Evolutionary conservation across 1,284 basidiomycete genomes (phyloP), one percentile per base, ranked within the genome.

Genomic region (Xerocomus amazonicus): DNA sequence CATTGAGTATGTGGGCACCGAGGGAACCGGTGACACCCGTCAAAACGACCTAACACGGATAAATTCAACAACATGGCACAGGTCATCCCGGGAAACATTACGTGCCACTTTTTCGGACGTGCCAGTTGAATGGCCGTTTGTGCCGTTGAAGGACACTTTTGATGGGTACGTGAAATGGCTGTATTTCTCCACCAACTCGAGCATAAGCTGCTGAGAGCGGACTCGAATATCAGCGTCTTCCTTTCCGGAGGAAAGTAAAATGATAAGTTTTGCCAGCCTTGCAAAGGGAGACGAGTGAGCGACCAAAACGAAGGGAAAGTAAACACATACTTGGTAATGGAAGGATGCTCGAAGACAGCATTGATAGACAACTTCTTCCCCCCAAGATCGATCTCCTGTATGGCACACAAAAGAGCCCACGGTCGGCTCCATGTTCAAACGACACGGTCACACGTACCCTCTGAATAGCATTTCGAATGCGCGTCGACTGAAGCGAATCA

Each of bases 11-110:
- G 49, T 82, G 77, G 1, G 81, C 79, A 3, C 83, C 83, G 6
- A 85, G 73, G 0, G 77, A 79, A 0, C 83, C 83, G 1, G 83
- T 83, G 0, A 76, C 79, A 5, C 83, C 83, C 0, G 83, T 84
- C 27, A 85, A 67, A 4, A 80, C 68, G 27, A 62, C 53, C 61
- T 70, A 53, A 35, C 10, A 6, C 12, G 3, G 34, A 33, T 29
- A 33, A 13, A 6, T 43, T 16, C 32, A 3, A 39, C 43, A 35
- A 28, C 17, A 43, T 9, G 7, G n/a, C 7, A n/a, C 5, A 19
- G 5, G 10, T 29, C 31, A 10, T 35, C 3, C 31, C 5, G 3
- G 44, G 19, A 3, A 3, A 35, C 6, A 16, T 34, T 19, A 35
- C 63, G 17, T 8, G 52, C 51, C 36, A 61, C 63, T 32, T 54